phyloP scores from a whole-genome alignment of 352 stramenopile genomes.

The Phytophthora multivora region DNA sequence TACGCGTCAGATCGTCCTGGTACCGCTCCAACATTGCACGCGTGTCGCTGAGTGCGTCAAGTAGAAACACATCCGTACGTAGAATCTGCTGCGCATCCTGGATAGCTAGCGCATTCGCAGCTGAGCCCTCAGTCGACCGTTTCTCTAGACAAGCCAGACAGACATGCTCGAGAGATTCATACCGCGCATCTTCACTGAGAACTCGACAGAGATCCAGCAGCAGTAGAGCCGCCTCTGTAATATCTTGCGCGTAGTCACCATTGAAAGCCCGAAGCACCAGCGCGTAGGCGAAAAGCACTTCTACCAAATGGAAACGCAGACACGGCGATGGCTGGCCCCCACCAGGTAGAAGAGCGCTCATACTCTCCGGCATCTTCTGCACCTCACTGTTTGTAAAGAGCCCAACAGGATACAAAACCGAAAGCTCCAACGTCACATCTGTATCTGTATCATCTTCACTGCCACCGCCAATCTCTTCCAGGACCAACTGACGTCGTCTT shows the following conservation, averaged over 20 bases:
- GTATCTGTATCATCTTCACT: constrained; percentile 13
- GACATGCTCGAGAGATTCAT: constrained; percentile 52
- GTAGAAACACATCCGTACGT: constrained; percentile 48
- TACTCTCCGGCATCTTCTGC: constrained; percentile 37
- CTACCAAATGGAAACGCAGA: constrained; percentile 65
- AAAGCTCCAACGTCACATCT: neutral
- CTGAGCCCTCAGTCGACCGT: constrained; percentile 13
- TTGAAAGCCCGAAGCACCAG: constrained; percentile 79
- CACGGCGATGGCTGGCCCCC: constrained; percentile 39
- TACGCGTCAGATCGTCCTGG: constrained; percentile 26
- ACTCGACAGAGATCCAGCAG: constrained; percentile 59
- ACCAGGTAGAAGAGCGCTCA: constrained; percentile 39
- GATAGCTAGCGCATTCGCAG: constrained; percentile 40
- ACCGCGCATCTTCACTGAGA: constrained; percentile 51
- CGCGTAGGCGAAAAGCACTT: constrained; percentile 74
- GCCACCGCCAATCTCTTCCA: constrained; percentile 43
- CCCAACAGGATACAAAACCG: constrained; percentile 46
- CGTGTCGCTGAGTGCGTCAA: constrained; percentile 70
- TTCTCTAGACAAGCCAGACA: constrained; percentile 46
- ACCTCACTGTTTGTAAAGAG: constrained; percentile 54
- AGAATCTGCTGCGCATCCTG: constrained; percentile 52
- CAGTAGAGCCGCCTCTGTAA: constrained; percentile 45
- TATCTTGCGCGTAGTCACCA: constrained; percentile 72
- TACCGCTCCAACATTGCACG: constrained; percentile 45
- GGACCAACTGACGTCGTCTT: constrained; percentile 47